Evolutionary conservation across 2,329 filamentous ascomycete genomes (phyloP).

Genomic region (Lecanoromycetidae sp.): DNA sequence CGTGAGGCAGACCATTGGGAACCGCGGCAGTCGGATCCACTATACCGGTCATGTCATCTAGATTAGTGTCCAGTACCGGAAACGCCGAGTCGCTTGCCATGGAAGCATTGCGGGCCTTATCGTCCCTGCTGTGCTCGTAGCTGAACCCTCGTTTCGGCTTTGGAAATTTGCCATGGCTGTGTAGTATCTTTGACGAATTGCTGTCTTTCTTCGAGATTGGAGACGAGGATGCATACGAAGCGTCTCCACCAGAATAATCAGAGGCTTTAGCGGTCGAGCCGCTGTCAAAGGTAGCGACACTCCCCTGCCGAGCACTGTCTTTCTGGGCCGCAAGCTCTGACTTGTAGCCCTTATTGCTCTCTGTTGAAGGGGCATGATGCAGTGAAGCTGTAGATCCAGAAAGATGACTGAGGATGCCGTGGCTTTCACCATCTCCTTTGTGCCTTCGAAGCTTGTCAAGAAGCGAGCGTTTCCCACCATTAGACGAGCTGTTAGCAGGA

Average conservation of each 20-base stretch:
- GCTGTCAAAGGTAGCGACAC: slow-evolving; percentile 24
- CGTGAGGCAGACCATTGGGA: slow-evolving; percentile 30
- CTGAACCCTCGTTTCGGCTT: slow-evolving; percentile 24
- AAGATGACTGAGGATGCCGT: slow-evolving; percentile 33
- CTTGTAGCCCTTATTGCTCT: slow-evolving; percentile 15
- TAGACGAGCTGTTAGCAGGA: slow-evolving; percentile 14
- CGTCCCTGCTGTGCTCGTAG: slow-evolving; percentile 25
- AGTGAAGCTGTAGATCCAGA: slow-evolving; percentile 45
- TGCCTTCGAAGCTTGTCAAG: slow-evolving; percentile 25
- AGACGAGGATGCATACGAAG: slow-evolving; percentile 21
- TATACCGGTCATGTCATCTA: slow-evolving; percentile 86
- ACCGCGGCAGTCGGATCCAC: slow-evolving; percentile 48
- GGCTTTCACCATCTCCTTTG: slow-evolving; percentile 38
- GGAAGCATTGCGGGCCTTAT: slow-evolving; percentile 31
- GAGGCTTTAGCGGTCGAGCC: slow-evolving; percentile 22
- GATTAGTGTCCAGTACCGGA: slow-evolving; percentile 74
- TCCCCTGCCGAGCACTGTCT: slow-evolving; percentile 23
- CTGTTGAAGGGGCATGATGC: slow-evolving; percentile 36
- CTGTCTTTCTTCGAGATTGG: slow-evolving; percentile 29
- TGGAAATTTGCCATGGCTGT: slow-evolving; percentile 27
- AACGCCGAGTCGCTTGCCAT: slow-evolving; percentile 33
- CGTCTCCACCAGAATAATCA: slow-evolving; percentile 16
- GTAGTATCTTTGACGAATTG: slow-evolving; percentile 23
- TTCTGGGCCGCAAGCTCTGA: slow-evolving; percentile 30
- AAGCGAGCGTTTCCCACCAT: slow-evolving; percentile 15